Conservation (phyloP, 768 basidiomycete species). For the Psilocybe sp. region DNA sequence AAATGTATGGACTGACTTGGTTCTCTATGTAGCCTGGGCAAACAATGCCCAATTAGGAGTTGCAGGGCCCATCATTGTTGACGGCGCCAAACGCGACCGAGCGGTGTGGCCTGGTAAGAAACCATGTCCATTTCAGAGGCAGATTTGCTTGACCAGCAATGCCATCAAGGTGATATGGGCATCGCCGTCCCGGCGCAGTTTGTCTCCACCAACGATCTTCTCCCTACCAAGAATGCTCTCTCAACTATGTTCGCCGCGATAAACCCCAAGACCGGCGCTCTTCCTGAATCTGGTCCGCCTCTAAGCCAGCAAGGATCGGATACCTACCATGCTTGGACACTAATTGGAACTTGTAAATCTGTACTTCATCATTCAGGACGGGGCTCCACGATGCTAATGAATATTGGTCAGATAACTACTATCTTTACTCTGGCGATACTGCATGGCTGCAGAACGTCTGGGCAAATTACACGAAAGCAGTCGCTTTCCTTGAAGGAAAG, state of each 20-base stretch:
- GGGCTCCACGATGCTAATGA: neutral
- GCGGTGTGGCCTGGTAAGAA: conserved; percentile 55
- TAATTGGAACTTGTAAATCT: conserved; percentile 49
- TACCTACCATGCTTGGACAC: conserved; percentile 60
- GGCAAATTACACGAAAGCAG: conserved; percentile 56
- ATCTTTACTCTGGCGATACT: conserved; percentile 50
- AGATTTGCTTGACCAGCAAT: neutral
- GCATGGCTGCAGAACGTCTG: conserved; percentile 49
- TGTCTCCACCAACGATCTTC: conserved; percentile 57
- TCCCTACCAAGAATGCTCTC: conserved; percentile 54
- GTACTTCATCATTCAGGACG: neutral
- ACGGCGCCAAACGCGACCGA: conserved; percentile 59
- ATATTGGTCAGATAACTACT: conserved; percentile 47
- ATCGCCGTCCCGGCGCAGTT: conserved; percentile 61
- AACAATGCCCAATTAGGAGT: conserved; percentile 55
- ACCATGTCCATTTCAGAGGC: neutral
- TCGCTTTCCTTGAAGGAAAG: conserved; percentile 50
- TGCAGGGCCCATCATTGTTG: conserved; percentile 59
- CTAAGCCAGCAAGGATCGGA: conserved; percentile 44
- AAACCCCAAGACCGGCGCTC: conserved; percentile 49
- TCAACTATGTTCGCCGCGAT: conserved; percentile 56
- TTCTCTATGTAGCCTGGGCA: conserved; percentile 38
- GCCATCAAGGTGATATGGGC: conserved; percentile 51
- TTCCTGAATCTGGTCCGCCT: conserved; percentile 52
- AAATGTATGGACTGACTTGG: neutral